These are phyloP conservation scores for Aureobasidium musti DNA, from an alignment of 2,329 filamentous ascomycete genomes.

Conservation along the genomic window DNA sequence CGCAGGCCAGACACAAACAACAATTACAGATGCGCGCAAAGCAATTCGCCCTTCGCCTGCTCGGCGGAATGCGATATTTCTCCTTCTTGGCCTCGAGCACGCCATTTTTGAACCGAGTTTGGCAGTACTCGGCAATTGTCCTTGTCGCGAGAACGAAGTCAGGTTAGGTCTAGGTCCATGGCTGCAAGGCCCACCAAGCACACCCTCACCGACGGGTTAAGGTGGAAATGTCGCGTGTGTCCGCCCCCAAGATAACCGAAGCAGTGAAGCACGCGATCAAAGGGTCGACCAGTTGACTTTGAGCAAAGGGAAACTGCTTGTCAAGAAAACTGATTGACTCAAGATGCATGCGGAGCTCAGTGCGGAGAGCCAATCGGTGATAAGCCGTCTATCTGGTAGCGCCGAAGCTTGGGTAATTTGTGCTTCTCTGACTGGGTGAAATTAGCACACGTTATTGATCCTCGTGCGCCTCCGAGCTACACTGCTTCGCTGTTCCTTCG, in stretches of 20 bases:
- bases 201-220: not conserved
- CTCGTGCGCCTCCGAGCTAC: slow-evolving; percentile 2
- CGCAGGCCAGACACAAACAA: not conserved
- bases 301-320: slow-evolving; percentile 16
- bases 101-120: not conserved
- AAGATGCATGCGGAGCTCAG: not conserved
- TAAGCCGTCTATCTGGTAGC: slow-evolving; percentile 4
- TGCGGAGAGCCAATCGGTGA: slow-evolving; percentile 4
- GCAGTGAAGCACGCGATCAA: slow-evolving; percentile 21
- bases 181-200: not conserved
- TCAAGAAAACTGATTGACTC: not conserved
- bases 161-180: not conserved
- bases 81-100: not conserved
- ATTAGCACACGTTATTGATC: slow-evolving; percentile 20
- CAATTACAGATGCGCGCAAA: not conserved
- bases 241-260: slow-evolving; percentile 8
- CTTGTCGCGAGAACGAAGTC: slow-evolving; percentile 10
- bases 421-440: slow-evolving; percentile 12
- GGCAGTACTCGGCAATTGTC: not conserved
- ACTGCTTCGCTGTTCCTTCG: slow-evolving; percentile 13
- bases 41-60: not conserved
- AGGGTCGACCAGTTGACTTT: not conserved
- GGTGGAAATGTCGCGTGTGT: slow-evolving; percentile 13
- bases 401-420: slow-evolving; percentile 1
- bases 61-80: not conserved